Evolutionary conservation across 2,329 filamentous ascomycete genomes (phyloP), one percentile per base, ranked within the genome.

Genomic region (Corynespora cassiicola): DNA sequence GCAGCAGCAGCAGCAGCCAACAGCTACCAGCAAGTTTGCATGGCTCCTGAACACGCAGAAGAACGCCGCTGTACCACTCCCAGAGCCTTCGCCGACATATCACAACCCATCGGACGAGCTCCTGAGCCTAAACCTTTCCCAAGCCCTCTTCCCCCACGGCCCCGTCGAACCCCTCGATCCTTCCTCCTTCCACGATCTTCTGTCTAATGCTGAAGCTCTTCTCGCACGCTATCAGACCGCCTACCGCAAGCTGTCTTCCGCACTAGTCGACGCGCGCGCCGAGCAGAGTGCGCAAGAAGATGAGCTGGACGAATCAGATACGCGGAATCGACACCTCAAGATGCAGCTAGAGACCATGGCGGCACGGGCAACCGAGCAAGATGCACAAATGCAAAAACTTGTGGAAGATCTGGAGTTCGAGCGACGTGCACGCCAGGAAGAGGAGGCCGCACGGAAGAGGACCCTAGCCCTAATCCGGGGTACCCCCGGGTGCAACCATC

Each of bases 291-390:
- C 77, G 8, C 77, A 80, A 50, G 71, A 74, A n/a, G 81, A 84
- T 47, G 82, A 85, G 58, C 70, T 81, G 0, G 79, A 82, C 44
- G 81, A 84, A 51, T 75, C 79, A 10, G 74, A 81, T 21, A 81
- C 78, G 24, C 73, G 80, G 6, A 73, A 78, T 10, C 70, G 74
- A 23, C 77, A 82, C 50, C 65, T 84, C 36, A 84, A 83, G 63
- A 71, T 77, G 47, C 82, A 85, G 60, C 69, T 85, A 14, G 77
- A 83, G 56, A 78, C 78, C 23, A 79, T 84, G 73, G 78, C 79
- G 5, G 73, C 73, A 21, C 74, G 75, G 43, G 75, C 77, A 2
- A 63, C 71, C 11, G 76, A 82, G 52, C 80, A 82, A 54, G 78
- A 82, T 42, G 73, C 73, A 50, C 74, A 76, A 32, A 81, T 82